These are phyloP conservation scores for Sordariomycetes sp. DNA, from an alignment of 2,329 filamentous ascomycete species.

Conservation along the genomic window DNA sequence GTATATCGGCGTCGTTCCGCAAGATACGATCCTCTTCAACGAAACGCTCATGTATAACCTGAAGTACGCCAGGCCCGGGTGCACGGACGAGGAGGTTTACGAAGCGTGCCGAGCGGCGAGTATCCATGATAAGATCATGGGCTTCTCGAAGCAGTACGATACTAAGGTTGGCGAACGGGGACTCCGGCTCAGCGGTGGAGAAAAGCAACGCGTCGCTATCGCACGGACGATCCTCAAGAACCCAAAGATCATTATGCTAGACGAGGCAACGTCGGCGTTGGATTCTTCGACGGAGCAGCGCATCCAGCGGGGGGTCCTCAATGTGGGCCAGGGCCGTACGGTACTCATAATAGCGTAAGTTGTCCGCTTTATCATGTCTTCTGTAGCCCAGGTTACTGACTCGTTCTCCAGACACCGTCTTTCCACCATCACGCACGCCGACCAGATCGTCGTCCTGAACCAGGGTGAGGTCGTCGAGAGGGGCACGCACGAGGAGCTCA, in stretches of 20 bases:
- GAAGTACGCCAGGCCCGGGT: constrained; percentile 72
- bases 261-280: constrained; percentile 84
- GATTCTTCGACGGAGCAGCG: constrained; percentile 89
- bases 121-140: constrained; percentile 84
- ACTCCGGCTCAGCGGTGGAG: constrained; percentile 73
- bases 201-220: constrained; percentile 89
- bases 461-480: constrained; percentile 65
- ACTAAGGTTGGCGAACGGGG: constrained; percentile 89
- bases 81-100: constrained; percentile 69
- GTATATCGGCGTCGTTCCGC: constrained; percentile 90
- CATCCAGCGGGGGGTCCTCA: constrained; percentile 76
- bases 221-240: constrained; percentile 87
- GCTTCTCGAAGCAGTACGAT: constrained; percentile 76
- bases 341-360: constrained; percentile 87
- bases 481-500: constrained; percentile 66
- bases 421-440: constrained; percentile 73
- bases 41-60: constrained; percentile 92
- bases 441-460: constrained; percentile 71
- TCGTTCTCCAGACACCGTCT: constrained; percentile 49
- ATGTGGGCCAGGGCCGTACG: constrained; percentile 72
- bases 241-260: constrained; percentile 80
- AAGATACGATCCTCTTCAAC: constrained; percentile 93
- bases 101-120: constrained; percentile 75
- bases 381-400: constrained; percentile 9
- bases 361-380: neutral